Base-by-base conservation (phyloP, 305 asterid genomes). In the Nicotiana rustica region DNA sequence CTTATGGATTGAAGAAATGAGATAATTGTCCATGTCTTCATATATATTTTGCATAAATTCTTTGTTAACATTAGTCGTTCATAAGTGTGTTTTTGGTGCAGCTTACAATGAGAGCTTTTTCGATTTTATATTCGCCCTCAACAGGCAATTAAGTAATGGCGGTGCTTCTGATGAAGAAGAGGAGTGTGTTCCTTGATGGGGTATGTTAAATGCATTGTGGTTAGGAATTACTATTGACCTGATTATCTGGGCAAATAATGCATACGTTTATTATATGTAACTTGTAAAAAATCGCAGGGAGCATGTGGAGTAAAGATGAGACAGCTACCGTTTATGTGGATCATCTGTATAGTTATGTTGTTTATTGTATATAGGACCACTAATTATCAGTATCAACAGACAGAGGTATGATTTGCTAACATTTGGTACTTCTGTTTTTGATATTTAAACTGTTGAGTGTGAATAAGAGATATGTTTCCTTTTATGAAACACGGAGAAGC, bases 341-440 rank as follows among this genome's bases (percentile, higher is more conserved):
- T 92, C 87, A 78, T 92, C 82, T 93, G 97, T 90, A 88, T 87
- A 89, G 85, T 92, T 64, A 95, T 92, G 97, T 83, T 96, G 86
- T 92, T 90, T 82, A 78, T 93, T 78, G 88, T 96, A 82, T 95
- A 95, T 87, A 92, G 93, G 91, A 95, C 97, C 83, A 93, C 98
- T 67, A 91, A 89, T 78, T 92, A 91, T 90, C 98, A 96, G 91
- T 80, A 92, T 89, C 96, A 84, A 83, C 95, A 90, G 77, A 91
- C 97, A 84, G 92, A 92, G 98, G 98, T 93, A 89, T 75, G 47
- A 75, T 75, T 75, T 73, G 61, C 79, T 47, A 21, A 19, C 18
- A 73, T 7, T 21, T 47, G 29, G 65, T 49, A 75, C 65, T 75
- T 75, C 25, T 75, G 1, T 7, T 52, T 7, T 52, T 75, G 25